Conservation (phyloP, 257 asterid species). For the Echites panduratus region DNA sequence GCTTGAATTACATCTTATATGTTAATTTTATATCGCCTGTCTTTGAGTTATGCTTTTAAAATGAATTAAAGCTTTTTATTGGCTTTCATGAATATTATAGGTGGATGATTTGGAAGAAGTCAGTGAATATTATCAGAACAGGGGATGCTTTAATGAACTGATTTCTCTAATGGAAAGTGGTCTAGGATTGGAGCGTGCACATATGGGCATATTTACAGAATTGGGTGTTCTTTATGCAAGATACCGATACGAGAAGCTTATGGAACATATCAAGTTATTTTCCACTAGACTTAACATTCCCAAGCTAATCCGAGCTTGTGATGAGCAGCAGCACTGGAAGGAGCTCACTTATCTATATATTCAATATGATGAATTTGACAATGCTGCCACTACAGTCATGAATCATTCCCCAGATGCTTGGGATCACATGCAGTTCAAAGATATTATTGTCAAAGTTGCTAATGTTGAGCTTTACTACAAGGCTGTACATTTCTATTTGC, state of each 20-base stretch:
- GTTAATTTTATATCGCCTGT: background rate
- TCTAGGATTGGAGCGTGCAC: conserved; percentile 97
- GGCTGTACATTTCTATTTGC: conserved; percentile 98
- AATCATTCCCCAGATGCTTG: conserved; percentile 99
- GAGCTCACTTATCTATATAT: conserved; percentile 85
- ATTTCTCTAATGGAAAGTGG: conserved; percentile 99
- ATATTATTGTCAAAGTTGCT: conserved; percentile 92
- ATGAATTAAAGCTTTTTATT: background rate
- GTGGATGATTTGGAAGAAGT: conserved; percentile 99
- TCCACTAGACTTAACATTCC: conserved; percentile 96
- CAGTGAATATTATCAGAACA: conserved; percentile 90
- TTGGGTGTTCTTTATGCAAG: conserved; percentile 96
- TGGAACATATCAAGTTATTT: conserved; percentile 96
- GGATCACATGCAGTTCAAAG: conserved; percentile 99
- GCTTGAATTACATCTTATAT: too few relatives aligned
- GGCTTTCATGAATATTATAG: conserved; percentile 27
- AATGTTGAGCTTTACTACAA: conserved; percentile 96
- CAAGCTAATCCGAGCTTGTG: conserved; percentile 96
- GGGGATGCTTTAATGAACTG: conserved; percentile 97
- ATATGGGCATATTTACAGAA: conserved; percentile 98
- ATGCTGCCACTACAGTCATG: conserved; percentile 99
- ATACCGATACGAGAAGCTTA: conserved; percentile 97
- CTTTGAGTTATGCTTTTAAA: too few relatives aligned
- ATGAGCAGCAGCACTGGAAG: conserved; percentile 98
- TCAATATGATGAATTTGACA: conserved; percentile 97